Conservation (phyloP, 2,329 filamentous ascomycete genomes). For the Pezicula rhizophila region DNA sequence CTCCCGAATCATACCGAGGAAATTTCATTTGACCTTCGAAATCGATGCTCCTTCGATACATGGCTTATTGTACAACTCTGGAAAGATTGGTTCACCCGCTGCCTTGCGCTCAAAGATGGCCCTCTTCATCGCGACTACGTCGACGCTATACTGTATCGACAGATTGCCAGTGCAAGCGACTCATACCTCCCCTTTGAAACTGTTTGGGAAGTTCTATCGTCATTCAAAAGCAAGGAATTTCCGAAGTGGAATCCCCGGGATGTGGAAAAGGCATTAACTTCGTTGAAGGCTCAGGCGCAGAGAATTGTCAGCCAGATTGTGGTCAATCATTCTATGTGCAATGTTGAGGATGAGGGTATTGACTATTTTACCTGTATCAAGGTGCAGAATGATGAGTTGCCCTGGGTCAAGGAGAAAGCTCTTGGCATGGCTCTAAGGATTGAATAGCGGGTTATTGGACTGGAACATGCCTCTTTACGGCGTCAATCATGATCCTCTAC, state of each 20-base stretch:
- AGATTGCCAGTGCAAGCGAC: constrained; percentile 14
- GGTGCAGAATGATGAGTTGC: constrained; percentile 15
- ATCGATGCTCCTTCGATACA: constrained; percentile 20
- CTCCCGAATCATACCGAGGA: not conserved
- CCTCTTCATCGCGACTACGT: not conserved
- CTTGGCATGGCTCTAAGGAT: too few species aligned
- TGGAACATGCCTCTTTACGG: too few species aligned
- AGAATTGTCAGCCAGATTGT: constrained; percentile 11
- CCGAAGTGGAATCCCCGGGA: constrained; percentile 3
- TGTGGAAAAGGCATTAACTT: constrained; percentile 11
- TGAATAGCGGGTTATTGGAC: too few species aligned
- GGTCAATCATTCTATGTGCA: constrained; percentile 17
- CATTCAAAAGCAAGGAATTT: not conserved
- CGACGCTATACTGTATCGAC: constrained; percentile 13
- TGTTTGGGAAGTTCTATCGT: constrained; percentile 2
- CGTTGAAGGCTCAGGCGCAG: constrained; percentile 17
- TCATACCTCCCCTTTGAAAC: constrained; percentile 12
- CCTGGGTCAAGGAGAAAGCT: constrained; percentile 8
- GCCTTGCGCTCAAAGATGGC: not conserved
- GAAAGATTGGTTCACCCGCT: constrained; percentile 19
- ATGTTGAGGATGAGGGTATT: constrained; percentile 12
- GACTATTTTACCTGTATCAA: constrained; percentile 19
- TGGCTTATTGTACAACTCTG: constrained; percentile 17
- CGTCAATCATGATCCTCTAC: too few species aligned
- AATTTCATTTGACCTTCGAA: not conserved